phyloP scores from a whole-genome alignment of 805 yeast genomes.

The Ogataea allantospora region DNA sequence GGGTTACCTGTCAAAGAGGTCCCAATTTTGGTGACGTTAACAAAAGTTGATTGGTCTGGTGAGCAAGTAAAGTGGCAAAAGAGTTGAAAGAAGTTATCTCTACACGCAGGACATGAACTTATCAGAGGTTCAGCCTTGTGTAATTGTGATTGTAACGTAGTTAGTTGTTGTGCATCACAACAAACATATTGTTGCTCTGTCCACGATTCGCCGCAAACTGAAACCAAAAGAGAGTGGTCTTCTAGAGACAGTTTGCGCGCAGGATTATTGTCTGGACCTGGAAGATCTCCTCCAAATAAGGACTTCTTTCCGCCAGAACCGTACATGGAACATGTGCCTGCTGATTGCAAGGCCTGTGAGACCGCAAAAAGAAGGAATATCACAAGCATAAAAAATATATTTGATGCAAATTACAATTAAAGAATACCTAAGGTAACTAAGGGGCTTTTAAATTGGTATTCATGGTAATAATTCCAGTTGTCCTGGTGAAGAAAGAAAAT shows the following conservation, averaged over 20 bases:
- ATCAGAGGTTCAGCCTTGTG: conserved; percentile 77
- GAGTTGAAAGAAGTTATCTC: conserved; percentile 75
- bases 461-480: not conserved
- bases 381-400: conserved; percentile 7
- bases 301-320: conserved; percentile 74
- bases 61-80: conserved; percentile 91
- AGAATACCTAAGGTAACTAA: not conserved
- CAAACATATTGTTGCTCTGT: conserved; percentile 51
- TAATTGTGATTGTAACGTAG: conserved; percentile 53
- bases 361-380: conserved; percentile 9
- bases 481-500: not conserved
- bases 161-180: conserved; percentile 66
- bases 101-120: conserved; percentile 93
- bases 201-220: conserved; percentile 76
- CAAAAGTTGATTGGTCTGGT: conserved; percentile 72
- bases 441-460: no score
- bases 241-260: conserved; percentile 49
- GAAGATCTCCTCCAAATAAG: conserved; percentile 74
- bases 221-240: conserved; percentile 44
- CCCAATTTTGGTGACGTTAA: conserved; percentile 59
- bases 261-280: conserved; percentile 61
- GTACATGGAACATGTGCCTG: conserved; percentile 55
- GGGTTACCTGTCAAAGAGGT: conserved; percentile 48
- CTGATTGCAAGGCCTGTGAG: conserved; percentile 28
- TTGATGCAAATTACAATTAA: not conserved